These are phyloP conservation scores for Crithidia bombi DNA, from an alignment of 208 protist species.

Conservation along the genomic window DNA sequence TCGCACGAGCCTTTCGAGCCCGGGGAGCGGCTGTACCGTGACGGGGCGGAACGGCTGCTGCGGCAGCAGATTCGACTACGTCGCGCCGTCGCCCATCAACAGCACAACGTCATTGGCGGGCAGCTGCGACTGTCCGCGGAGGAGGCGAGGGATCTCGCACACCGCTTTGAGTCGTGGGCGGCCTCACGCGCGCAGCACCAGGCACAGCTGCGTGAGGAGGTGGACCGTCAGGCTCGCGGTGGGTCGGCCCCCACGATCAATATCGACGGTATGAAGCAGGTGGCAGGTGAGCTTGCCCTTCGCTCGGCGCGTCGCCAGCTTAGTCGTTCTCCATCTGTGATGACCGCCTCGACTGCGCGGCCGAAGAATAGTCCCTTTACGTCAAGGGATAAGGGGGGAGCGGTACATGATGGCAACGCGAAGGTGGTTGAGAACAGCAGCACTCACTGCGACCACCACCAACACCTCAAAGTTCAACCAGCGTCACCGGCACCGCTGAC, in stretches of 20 bases:
- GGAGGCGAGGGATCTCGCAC: slow-evolving; percentile 38
- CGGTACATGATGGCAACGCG: background rate
- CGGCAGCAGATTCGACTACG: slow-evolving; percentile 76
- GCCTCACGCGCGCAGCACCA: slow-evolving; percentile 37
- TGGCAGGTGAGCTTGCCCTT: background rate
- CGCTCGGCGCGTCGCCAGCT: background rate
- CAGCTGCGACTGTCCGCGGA: slow-evolving; percentile 38
- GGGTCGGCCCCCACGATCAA: background rate
- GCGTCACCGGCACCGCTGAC: background rate
- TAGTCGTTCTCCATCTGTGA: background rate
- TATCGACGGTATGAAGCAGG: background rate
- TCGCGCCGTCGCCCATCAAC: slow-evolving; percentile 34
- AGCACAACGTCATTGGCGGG: slow-evolving; percentile 48
- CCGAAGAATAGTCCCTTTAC: background rate
- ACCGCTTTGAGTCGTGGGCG: slow-evolving; percentile 65
- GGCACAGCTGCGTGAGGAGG: slow-evolving; percentile 34
- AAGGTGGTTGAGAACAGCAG: background rate
- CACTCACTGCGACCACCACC: background rate
- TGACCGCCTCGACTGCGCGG: slow-evolving; percentile 4
- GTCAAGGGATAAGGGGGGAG: background rate
- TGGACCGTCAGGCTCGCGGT: slow-evolving; percentile 21
- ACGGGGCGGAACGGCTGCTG: slow-evolving; percentile 74
- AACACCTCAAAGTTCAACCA: background rate
- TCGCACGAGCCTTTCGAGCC: slow-evolving; percentile 55
- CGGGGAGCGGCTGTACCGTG: slow-evolving; percentile 75